A percentile compares a stretch with the other conserved stretches of the same genome.
Conservation (phyloP, 106 monocot genomes). For the Xerophyta viscosa region DNA sequence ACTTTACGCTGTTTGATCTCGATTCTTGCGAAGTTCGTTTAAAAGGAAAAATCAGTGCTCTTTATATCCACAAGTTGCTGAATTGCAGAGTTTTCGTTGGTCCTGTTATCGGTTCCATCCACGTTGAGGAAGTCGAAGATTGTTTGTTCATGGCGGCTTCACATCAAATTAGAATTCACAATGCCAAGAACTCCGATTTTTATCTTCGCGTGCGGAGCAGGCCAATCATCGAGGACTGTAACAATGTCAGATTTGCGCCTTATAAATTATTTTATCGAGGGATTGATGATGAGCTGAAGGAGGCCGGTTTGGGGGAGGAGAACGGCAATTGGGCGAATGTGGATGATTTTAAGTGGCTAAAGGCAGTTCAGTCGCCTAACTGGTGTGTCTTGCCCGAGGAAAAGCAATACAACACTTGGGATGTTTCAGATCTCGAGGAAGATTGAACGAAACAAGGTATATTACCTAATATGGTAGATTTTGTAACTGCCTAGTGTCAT, state of each 20-base stretch:
- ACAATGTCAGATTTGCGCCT: constrained; percentile 63
- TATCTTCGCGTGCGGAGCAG: constrained; percentile 74
- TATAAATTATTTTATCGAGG: constrained; percentile 58
- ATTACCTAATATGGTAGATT: too few relatives aligned
- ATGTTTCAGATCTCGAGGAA: too few relatives aligned
- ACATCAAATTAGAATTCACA: constrained; percentile 93
- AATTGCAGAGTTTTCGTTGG: constrained; percentile 62
- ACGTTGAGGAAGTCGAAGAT: constrained; percentile 58
- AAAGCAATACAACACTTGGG: too few relatives aligned
- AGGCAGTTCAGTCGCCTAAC: constrained; percentile 83
- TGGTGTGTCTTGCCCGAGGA: constrained; percentile 75
- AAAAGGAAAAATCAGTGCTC: constrained; percentile 58
- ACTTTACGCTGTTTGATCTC: constrained; percentile 65
- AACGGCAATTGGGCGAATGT: constrained; percentile 87
- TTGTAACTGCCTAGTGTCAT: too few relatives aligned
- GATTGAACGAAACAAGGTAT: too few relatives aligned
- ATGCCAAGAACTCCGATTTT: constrained; percentile 61
- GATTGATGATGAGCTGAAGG: constrained; percentile 55
- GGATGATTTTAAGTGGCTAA: constrained; percentile 87
- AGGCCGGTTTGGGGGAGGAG: constrained; percentile 57
- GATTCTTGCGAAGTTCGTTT: constrained; percentile 53
- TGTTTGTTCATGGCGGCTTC: constrained; percentile 76
- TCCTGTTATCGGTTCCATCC: constrained; percentile 63
- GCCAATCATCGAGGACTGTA: constrained; percentile 79
- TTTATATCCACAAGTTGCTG: constrained; percentile 48